Evolutionary conservation across 2,329 filamentous ascomycete species (phyloP).

Genomic region (Teratosphaeria viscida): DNA sequence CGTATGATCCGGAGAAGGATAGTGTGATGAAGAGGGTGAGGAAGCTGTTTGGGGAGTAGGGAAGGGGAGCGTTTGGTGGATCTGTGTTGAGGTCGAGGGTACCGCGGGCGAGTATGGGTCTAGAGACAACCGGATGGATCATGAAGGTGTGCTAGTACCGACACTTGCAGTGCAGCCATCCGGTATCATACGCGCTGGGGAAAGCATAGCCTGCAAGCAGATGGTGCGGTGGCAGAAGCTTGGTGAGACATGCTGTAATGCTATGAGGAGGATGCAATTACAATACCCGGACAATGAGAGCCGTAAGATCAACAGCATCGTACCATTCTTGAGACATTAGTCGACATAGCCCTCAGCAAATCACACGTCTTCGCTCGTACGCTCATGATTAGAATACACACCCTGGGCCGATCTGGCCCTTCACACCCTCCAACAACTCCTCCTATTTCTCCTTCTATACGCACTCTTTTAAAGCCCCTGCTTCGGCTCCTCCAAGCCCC

Average conservation of each 20-base stretch:
- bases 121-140: background rate
- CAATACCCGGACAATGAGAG: slow-evolving; percentile 4
- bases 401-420: background rate
- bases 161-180: background rate
- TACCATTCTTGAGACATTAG: background rate
- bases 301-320: background rate
- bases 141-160: background rate
- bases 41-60: slow-evolving; percentile 59
- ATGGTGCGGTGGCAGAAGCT: background rate
- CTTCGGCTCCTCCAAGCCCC: slow-evolving; percentile 12
- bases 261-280: slow-evolving; percentile 4
- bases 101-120: background rate
- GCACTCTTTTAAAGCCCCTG: slow-evolving; percentile 11
- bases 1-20: slow-evolving; percentile 97
- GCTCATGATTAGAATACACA: background rate
- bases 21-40: slow-evolving; percentile 85
- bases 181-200: background rate
- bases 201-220: background rate
- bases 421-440: no score
- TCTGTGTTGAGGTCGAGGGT: background rate
- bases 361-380: slow-evolving; percentile 2
- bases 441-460: background rate
- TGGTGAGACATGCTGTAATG: background rate
- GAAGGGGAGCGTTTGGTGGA: background rate
- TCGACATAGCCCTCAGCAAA: background rate